These are phyloP conservation scores for Colletotrichum neosansevieriae DNA, from an alignment of 2,329 filamentous ascomycete species.

Conservation along the genomic window DNA sequence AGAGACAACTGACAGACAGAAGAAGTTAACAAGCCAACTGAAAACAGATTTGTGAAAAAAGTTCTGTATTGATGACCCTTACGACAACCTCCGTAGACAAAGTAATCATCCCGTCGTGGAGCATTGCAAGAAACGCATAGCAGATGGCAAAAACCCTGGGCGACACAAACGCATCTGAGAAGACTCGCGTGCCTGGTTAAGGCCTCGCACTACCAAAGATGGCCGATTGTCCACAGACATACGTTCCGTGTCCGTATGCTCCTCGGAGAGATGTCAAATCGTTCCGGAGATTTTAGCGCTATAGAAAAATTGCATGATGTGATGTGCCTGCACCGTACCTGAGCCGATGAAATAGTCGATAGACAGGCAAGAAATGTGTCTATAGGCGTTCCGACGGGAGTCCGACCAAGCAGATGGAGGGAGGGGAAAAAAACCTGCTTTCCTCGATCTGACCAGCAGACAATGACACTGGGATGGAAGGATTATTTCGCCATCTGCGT, in stretches of 20 bases:
- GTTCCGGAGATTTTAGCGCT: conserved; percentile 23
- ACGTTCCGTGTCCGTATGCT: neutral
- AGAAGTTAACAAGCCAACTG: too few species aligned
- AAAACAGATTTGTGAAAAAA: too few species aligned
- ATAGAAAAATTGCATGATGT: conserved; percentile 16
- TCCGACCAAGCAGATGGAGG: neutral
- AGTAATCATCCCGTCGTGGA: conserved; percentile 49
- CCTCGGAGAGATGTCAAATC: conserved; percentile 49
- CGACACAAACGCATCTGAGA: conserved; percentile 51
- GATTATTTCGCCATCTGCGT: conserved; percentile 32
- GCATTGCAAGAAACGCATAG: conserved; percentile 52
- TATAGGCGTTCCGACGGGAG: conserved; percentile 41
- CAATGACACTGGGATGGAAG: conserved; percentile 10
- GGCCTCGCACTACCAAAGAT: conserved; percentile 3
- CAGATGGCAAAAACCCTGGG: conserved; percentile 49
- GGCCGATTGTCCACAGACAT: neutral
- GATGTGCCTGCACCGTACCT: conserved; percentile 34
- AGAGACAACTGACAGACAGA: too few species aligned
- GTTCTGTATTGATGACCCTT: too few species aligned
- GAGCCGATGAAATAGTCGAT: conserved; percentile 49
- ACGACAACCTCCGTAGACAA: too few species aligned
- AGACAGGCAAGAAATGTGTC: conserved; percentile 36
- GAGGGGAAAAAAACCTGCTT: neutral
- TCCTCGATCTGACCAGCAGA: neutral
- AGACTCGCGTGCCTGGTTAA: conserved; percentile 52